Evolutionary conservation across 257 asterid species (phyloP).

Genomic region (Solanum infundibuliforme): DNA sequence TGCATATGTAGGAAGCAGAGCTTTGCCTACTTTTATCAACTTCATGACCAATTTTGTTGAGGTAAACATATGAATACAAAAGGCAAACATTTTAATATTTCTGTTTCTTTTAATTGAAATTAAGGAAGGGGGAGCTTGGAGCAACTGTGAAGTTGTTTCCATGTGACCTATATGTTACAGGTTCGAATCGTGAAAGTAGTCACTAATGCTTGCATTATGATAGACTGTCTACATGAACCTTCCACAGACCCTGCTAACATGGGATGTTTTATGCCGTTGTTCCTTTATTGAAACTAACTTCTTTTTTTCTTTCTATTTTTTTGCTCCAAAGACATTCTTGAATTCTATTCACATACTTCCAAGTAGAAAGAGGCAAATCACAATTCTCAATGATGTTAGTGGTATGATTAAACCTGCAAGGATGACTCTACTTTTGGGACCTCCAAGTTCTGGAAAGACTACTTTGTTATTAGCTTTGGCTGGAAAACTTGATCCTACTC

Average conservation of each 20-base stretch:
- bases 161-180: background rate
- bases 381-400: conserved; percentile 50
- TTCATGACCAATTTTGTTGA: background rate
- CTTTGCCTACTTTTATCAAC: background rate
- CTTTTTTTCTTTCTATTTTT: background rate
- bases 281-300: background rate
- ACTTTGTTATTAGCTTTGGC: conserved; percentile 54
- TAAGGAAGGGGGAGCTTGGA: background rate
- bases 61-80: background rate
- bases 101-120: background rate
- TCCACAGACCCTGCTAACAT: background rate
- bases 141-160: background rate
- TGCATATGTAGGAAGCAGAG: background rate
- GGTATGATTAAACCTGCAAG: conserved; percentile 58
- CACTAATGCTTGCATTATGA: background rate
- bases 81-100: background rate
- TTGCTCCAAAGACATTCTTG: background rate
- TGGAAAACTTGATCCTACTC: conserved; percentile 43
- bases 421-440: background rate
- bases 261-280: background rate
- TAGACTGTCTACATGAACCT: background rate
- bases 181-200: background rate
- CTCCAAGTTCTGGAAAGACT: conserved; percentile 1
- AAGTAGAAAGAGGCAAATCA: conserved; percentile 37
- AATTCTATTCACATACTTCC: conserved; percentile 29